phyloP scores from a whole-genome alignment of 192 early-diverging fungal species.

The Entophlyctis helioformis region DNA sequence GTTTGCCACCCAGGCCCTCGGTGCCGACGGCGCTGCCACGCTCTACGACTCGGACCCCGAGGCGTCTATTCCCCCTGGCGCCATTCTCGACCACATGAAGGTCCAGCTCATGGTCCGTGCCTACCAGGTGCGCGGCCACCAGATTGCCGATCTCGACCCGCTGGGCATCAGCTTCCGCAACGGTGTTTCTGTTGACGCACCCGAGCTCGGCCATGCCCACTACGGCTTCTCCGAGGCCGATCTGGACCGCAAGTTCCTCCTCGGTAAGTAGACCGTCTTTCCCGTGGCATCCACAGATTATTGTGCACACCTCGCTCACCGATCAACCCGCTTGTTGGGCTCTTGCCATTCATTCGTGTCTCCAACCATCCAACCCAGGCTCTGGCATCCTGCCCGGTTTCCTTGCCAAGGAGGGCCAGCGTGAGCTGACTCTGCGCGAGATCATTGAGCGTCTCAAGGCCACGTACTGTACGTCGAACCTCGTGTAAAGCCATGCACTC shows the following conservation, averaged over 20 bases:
- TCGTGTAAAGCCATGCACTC: no score
- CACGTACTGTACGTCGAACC: constrained; percentile 85
- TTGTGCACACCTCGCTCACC: background rate
- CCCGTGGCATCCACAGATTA: no score
- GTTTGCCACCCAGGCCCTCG: constrained; percentile 4
- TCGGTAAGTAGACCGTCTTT: constrained; percentile 33
- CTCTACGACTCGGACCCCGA: constrained; percentile 16
- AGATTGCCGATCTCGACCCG: constrained; percentile 90
- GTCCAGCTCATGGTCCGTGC: constrained; percentile 92
- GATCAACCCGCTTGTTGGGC: background rate
- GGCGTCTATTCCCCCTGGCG: constrained; percentile 41
- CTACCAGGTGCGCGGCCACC: constrained; percentile 90
- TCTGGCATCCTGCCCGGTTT: constrained; percentile 91
- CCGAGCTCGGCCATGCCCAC: constrained; percentile 72
- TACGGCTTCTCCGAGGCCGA: constrained; percentile 94
- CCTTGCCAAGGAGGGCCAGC: constrained; percentile 41
- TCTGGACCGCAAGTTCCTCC: constrained; percentile 78
- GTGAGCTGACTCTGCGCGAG: constrained; percentile 76
- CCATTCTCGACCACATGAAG: constrained; percentile 95
- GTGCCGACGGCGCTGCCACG: constrained; percentile 7
- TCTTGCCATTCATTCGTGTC: no score
- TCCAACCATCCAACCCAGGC: no score
- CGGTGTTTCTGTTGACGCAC: constrained; percentile 51
- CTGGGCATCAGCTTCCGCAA: constrained; percentile 62
- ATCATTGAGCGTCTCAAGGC: constrained; percentile 69